phyloP scores from a whole-genome alignment of 169 alveolate species.

The Babesia caballi region DNA sequence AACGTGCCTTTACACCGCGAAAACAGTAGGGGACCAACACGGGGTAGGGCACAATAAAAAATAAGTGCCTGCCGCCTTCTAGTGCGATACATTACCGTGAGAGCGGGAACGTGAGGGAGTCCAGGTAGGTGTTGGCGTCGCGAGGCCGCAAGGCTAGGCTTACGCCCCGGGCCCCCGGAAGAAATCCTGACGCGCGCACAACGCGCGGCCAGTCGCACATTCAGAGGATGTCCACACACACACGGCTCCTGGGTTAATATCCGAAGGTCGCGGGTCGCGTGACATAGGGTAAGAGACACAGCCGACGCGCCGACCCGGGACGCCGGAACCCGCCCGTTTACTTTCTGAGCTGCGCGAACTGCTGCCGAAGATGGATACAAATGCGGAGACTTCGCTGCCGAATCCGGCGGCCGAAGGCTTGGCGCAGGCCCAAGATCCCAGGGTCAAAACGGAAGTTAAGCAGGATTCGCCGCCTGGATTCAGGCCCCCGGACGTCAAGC shows the following conservation, averaged over 20 bases:
- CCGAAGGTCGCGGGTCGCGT: background rate
- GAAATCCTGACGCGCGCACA: background rate
- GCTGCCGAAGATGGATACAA: background rate
- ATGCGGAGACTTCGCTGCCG: background rate
- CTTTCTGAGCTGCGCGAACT: background rate
- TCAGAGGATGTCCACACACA: slow-evolving; percentile 20
- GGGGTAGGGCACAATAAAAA: background rate
- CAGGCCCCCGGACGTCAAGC: background rate
- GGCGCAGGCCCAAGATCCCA: slow-evolving; percentile 7
- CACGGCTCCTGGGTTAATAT: background rate
- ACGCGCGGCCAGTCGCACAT: background rate
- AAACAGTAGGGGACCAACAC: background rate
- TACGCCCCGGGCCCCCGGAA: background rate
- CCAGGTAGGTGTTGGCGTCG: background rate
- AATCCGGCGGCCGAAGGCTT: background rate
- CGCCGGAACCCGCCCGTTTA: background rate
- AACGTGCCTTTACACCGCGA: background rate
- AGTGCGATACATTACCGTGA: background rate
- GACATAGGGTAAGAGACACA: background rate
- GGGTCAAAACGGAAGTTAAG: background rate
- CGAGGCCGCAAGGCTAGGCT: background rate
- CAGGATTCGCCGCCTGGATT: background rate
- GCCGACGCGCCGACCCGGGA: background rate
- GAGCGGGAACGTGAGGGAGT: background rate
- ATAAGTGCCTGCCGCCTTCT: background rate